Conservation (phyloP, 2,329 filamentous ascomycete species). For the Diaporthe sp. region DNA sequence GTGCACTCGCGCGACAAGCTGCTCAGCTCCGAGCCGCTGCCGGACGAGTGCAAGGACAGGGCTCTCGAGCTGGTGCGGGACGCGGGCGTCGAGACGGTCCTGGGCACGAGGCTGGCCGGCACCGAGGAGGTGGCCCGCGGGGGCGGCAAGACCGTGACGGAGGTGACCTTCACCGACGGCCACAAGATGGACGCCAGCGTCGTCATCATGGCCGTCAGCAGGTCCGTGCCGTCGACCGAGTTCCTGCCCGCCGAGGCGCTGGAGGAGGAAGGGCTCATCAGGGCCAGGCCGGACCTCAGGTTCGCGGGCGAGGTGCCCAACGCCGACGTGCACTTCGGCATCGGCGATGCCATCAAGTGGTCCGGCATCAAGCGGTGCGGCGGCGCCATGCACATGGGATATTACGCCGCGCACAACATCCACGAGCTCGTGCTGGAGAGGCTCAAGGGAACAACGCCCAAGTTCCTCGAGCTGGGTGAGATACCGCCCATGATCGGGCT, state of each 20-base stretch:
- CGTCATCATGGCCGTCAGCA: conserved; percentile 79
- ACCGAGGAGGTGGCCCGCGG: conserved; percentile 60
- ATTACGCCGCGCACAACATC: conserved; percentile 75
- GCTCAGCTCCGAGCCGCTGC: conserved; percentile 80
- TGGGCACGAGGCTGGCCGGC: conserved; percentile 70
- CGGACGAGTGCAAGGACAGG: conserved; percentile 76
- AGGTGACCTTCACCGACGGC: conserved; percentile 73
- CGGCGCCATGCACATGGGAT: conserved; percentile 81
- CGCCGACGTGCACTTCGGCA: conserved; percentile 73
- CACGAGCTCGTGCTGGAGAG: conserved; percentile 71
- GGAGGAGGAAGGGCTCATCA: conserved; percentile 76
- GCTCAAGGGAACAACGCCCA: conserved; percentile 55
- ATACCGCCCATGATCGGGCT: conserved; percentile 78
- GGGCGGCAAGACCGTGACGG: conserved; percentile 55
- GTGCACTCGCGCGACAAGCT: conserved; percentile 80
- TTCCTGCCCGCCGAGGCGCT: conserved; percentile 73
- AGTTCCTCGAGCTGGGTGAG: conserved; percentile 64
- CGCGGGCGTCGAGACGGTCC: conserved; percentile 74
- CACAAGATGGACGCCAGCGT: conserved; percentile 71
- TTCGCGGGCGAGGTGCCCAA: conserved; percentile 70
- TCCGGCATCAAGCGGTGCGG: conserved; percentile 86
- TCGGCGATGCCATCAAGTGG: conserved; percentile 80
- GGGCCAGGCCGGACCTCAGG: conserved; percentile 69
- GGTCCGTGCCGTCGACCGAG: conserved; percentile 71
- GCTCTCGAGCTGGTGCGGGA: conserved; percentile 71